A percentile compares a stretch with the other conserved stretches of the same genome.
Conservation (phyloP, 192 early-diverging fungal genomes). For the Umbelopsis ramanniana region DNA sequence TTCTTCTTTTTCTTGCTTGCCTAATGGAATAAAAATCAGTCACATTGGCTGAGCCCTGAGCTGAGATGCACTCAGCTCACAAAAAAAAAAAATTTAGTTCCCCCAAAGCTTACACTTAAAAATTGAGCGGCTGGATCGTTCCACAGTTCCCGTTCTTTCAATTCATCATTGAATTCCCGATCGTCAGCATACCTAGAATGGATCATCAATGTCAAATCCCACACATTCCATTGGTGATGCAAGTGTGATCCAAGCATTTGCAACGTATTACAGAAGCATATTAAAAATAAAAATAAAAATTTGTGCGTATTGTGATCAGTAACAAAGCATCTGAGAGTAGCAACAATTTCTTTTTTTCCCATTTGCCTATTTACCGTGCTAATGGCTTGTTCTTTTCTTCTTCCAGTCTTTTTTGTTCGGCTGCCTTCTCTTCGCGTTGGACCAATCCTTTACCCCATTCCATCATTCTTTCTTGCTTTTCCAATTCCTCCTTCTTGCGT, state of each 20-base stretch:
- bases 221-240: neutral
- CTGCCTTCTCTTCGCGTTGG: conserved; percentile 50
- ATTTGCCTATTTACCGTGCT: conserved; percentile 44
- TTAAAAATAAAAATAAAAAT: neutral
- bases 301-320: neutral
- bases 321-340: no score
- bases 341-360: no score
- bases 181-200: conserved; percentile 60
- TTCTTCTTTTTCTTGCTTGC: conserved; percentile 43
- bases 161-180: conserved; percentile 62
- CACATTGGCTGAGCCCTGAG: neutral
- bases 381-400: conserved; percentile 55
- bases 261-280: neutral
- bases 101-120: conserved; percentile 38
- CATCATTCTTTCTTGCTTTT: conserved; percentile 55
- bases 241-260: neutral
- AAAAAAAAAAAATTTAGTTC: conserved; percentile 5
- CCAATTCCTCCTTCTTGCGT: conserved; percentile 43
- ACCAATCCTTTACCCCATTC: conserved; percentile 65
- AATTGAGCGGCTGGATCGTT: conserved; percentile 69
- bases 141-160: conserved; percentile 62
- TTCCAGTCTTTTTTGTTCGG: conserved; percentile 38
- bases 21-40: neutral
- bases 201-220: neutral
- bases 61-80: neutral